A percentile compares a stretch with the other conserved stretches of the same genome.
Evolutionary conservation across 2,329 filamentous ascomycete genomes (phyloP).

Genomic region (Colletotrichum sp.): DNA sequence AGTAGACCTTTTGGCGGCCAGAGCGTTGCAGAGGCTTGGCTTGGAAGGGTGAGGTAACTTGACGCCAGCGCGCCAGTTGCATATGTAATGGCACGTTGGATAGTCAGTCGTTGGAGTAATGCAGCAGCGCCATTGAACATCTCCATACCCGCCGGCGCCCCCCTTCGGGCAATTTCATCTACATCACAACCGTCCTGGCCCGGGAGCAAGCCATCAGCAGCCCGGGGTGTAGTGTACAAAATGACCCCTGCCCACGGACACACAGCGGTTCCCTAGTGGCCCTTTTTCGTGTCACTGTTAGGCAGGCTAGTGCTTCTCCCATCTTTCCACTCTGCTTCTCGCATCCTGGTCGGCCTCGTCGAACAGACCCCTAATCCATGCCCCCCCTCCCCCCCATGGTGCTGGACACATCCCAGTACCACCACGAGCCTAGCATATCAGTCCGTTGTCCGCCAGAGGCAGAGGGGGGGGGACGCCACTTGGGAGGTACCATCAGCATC

Average conservation of each 20-base stretch:
- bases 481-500: conserved; percentile 22
- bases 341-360: conserved; percentile 1
- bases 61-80: conserved; percentile 18
- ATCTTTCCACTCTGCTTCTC: conserved; percentile 32
- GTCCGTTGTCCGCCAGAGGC: conserved; percentile 19
- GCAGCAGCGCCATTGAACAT: conserved; percentile 33
- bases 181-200: conserved; percentile 39
- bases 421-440: conserved; percentile 22
- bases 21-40: conserved; percentile 11
- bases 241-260: conserved; percentile 24
- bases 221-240: conserved; percentile 16
- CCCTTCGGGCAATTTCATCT: conserved; percentile 51
- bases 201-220: conserved; percentile 25
- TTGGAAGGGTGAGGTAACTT: conserved; percentile 4
- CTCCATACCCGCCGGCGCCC: conserved; percentile 25
- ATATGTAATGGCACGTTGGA: conserved; percentile 32
- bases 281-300: conserved; percentile 29
- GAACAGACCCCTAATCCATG: conserved; percentile 36
- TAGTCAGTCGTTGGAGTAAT: conserved; percentile 18
- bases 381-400: conserved; percentile 11
- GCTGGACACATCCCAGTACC: conserved; percentile 14
- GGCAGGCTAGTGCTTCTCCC: conserved; percentile 29
- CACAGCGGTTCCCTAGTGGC: conserved; percentile 25
- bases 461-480: conserved; percentile 18
- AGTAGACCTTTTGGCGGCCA: conserved; percentile 1